phyloP scores from a whole-genome alignment of 306 rosid genomes.

The Trifolium repens region DNA sequence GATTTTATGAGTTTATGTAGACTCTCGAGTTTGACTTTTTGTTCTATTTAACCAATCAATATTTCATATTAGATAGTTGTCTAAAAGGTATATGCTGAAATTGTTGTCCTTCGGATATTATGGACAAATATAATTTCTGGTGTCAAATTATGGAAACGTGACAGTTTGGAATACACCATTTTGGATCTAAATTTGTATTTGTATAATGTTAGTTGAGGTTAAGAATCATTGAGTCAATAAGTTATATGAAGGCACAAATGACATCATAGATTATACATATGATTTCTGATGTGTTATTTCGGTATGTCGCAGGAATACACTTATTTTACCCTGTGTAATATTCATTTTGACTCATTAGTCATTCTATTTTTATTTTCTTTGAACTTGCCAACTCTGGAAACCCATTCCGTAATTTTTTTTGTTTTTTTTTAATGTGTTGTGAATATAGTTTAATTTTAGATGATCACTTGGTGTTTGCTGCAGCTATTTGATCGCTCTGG shows the following conservation, averaged over 20 bases:
- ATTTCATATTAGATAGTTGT: neutral
- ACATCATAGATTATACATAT: neutral
- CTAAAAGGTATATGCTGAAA: slow-evolving; percentile 1
- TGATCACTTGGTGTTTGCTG: slow-evolving; percentile 30
- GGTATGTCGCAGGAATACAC: neutral
- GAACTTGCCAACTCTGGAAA: slow-evolving; percentile 13
- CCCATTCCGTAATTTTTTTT: neutral
- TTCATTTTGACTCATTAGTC: slow-evolving; percentile 3
- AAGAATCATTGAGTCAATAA: neutral
- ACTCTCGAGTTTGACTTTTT: neutral
- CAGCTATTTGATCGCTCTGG: slow-evolving; percentile 97
- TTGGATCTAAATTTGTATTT: neutral
- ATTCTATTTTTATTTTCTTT: neutral
- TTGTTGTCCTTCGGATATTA: slow-evolving; percentile 6
- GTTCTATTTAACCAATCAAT: neutral
- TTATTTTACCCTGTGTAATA: neutral
- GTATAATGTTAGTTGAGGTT: neutral
- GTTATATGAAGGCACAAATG: slow-evolving; percentile 11
- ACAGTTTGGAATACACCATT: neutral
- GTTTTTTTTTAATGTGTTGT: slow-evolving; percentile 5
- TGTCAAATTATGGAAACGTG: slow-evolving; percentile 17
- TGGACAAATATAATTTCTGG: neutral
- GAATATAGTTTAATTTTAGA: slow-evolving; percentile 26
- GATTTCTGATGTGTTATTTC: neutral
- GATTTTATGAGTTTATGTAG: neutral